Base-by-base conservation (phyloP, 1,284 basidiomycete genomes). In the Malassezia slooffiae region DNA sequence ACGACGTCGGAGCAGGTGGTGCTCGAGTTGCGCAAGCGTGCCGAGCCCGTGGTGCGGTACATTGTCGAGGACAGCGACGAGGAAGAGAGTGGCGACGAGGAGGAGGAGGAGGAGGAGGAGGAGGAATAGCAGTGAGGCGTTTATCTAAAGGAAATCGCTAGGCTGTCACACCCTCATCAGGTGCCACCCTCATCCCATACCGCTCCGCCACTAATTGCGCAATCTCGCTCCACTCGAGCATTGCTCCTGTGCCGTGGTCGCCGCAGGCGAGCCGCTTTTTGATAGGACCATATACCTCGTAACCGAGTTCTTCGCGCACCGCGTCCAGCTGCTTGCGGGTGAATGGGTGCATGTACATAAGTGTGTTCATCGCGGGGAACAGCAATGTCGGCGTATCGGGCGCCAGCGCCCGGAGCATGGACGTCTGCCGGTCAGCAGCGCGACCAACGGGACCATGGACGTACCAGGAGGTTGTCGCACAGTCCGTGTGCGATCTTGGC, bases 341-440 rank as follows among this genome's bases (percentile, higher is more conserved):
- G 26, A 96, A 74, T n/a, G 88, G 87, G 63, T 97, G 89, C 52
- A 84, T 77, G 67, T 85, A 96, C 91, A 97, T 96, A 54, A 85
- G 74, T 5, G 90, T 96, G 70, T 97, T 97, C 91, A 96, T 97
- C 0, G 93, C 91, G 3, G 91, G 93, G 61, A 90, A 96, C 23
- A 96, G 71, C 58, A 82, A 83, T 13, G 85, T 87, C 2, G 83
- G 82, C 0, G 83, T 91, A 2, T 76, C 75, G 0, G 85, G 82
- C 7, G 82, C 75, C 0, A 93, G 74, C 0, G 90, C 91, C 13
- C 91, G 81, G 47, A 97, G 77, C 8, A 96, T 74, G 5, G 85
- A 89, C 2, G 89, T 90, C 87, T 91, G 41, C 9, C 34, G n/a
- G 20, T 11, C 6, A 33, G 39, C 31, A 24, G 30, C 8, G 4